phyloP scores from a whole-genome alignment of 805 yeast genomes.

The Phaffomyces thermotolerans region DNA sequence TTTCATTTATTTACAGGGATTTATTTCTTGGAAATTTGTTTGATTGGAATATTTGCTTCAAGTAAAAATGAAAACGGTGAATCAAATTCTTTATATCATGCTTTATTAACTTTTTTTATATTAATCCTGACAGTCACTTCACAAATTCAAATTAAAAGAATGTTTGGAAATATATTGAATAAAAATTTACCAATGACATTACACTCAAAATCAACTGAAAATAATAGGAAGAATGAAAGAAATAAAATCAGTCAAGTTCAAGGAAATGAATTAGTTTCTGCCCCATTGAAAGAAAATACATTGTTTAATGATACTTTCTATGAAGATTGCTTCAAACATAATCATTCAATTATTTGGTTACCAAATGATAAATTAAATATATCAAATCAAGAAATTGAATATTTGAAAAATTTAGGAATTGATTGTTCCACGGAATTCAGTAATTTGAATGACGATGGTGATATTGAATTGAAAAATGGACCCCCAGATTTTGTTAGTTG shows the following conservation, averaged over 20 bases:
- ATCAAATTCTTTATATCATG: conserved; percentile 40
- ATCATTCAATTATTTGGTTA: conserved; percentile 17
- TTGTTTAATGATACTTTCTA: conserved; percentile 20
- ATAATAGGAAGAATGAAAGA: background rate
- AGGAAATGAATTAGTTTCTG: background rate
- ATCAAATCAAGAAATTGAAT: conserved; percentile 9
- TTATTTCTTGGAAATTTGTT: conserved; percentile 71
- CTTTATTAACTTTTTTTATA: conserved; percentile 43
- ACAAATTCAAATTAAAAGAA: conserved; percentile 44
- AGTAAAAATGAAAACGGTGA: conserved; percentile 42
- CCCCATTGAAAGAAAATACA: conserved; percentile 1
- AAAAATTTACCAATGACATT: conserved; percentile 31
- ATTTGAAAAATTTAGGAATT: conserved; percentile 19
- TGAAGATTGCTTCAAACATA: conserved; percentile 20
- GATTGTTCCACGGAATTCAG: conserved; percentile 15
- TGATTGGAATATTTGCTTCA: conserved; percentile 68
- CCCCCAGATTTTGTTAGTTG: conserved; percentile 19
- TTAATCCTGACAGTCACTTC: conserved; percentile 48
- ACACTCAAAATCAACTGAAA: background rate
- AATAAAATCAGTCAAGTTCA: background rate
- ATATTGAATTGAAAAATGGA: conserved; percentile 11
- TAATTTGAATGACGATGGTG: conserved; percentile 18
- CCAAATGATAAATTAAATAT: conserved; percentile 17
- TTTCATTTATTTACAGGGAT: conserved; percentile 75
- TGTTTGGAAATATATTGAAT: conserved; percentile 29